Base-by-base conservation (phyloP, 2,329 filamentous ascomycete genomes). In the Fusarium staphyleae region DNA sequence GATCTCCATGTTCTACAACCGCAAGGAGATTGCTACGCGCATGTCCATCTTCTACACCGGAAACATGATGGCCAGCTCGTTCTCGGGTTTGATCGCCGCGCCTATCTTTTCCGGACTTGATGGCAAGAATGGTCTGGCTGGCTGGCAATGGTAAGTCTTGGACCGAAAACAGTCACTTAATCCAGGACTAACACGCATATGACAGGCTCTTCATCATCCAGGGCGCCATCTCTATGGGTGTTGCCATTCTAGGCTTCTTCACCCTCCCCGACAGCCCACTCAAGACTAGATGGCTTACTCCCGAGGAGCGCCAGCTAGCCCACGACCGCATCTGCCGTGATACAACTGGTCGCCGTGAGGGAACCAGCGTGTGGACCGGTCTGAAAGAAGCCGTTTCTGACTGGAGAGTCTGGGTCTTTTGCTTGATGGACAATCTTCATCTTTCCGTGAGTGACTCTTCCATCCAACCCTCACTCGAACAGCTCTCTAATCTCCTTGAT, bases 1-100 rank as follows among this genome's bases (percentile, higher is more conserved):
- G 44, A 71, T 84, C 3, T 78, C 77, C 2, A 77, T 80, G 30
- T 85, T 81, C 69, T 85, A 84, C 66, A 83, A 79, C 3, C 73
- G 79, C 26, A 78, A 81, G 60, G 76, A 78, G 59, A 62, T 79
- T 19, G 70, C 74, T n/a, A 67, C 72, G 2, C 70, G 77, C 34
- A 74, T 78, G 8, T 74, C 76, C 2, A 74, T 79, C 48, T 69
- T 81, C 1, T 81, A 81, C 53, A 72, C 77, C 0, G 75, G 75
- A 2, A 72, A 71, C 13, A 67, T 74, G 13, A 51, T 73, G 8
- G 69, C 71, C 3, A 72, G 67, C 6, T 71, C 74, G 1, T 79
- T 79, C 45, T 73, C 74, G 0, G 77, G 78, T 2, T 66, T 81
- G 3, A 76, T 81, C 28, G 77, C 75, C 1, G 73, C 76, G 0